A percentile compares a stretch with the other conserved stretches of the same genome.
Conservation (phyloP, 257 asterid genomes). For the Echites panduratus region DNA sequence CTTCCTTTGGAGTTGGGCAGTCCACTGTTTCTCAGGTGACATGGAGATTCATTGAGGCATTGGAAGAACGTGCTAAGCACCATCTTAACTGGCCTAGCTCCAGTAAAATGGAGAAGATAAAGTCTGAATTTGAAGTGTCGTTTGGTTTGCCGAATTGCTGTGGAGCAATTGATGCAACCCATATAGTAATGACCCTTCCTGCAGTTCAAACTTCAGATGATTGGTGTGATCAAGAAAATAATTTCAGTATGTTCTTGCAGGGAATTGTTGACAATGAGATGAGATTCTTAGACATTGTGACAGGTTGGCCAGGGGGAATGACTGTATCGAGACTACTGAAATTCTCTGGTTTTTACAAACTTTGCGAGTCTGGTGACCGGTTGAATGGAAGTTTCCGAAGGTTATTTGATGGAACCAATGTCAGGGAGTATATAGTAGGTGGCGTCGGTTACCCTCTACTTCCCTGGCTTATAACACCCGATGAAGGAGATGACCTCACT, state of each 20-base stretch:
- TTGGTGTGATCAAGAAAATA: constrained; percentile 89
- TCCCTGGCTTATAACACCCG: constrained; percentile 89
- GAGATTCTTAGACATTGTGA: constrained; percentile 73
- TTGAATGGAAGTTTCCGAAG: constrained; percentile 38
- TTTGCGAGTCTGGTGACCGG: constrained; percentile 63
- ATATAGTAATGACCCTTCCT: constrained; percentile 86
- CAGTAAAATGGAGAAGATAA: constrained; percentile 38
- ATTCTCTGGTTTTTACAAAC: constrained; percentile 72
- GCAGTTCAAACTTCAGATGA: constrained; percentile 90
- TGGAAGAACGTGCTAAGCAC: constrained; percentile 89
- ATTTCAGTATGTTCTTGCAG: constrained; percentile 89
- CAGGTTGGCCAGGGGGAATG: constrained; percentile 99
- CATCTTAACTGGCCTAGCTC: constrained; percentile 87
- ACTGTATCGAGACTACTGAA: constrained; percentile 62
- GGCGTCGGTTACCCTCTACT: constrained; percentile 75
- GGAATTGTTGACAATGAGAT: constrained; percentile 68
- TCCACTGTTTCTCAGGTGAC: constrained; percentile 98
- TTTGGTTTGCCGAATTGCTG: constrained; percentile 88
- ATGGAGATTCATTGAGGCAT: constrained; percentile 90
- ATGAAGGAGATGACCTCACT: constrained; percentile 34
- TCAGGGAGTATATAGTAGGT: constrained; percentile 78
- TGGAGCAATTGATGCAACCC: constrained; percentile 89
- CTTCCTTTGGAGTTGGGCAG: constrained; percentile 95
- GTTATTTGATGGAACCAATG: constrained; percentile 32
- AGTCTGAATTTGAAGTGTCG: constrained; percentile 47